These are phyloP conservation scores for Fusarium nisikadoi DNA, from an alignment of 2,329 filamentous ascomycete species.

Conservation along the genomic window DNA sequence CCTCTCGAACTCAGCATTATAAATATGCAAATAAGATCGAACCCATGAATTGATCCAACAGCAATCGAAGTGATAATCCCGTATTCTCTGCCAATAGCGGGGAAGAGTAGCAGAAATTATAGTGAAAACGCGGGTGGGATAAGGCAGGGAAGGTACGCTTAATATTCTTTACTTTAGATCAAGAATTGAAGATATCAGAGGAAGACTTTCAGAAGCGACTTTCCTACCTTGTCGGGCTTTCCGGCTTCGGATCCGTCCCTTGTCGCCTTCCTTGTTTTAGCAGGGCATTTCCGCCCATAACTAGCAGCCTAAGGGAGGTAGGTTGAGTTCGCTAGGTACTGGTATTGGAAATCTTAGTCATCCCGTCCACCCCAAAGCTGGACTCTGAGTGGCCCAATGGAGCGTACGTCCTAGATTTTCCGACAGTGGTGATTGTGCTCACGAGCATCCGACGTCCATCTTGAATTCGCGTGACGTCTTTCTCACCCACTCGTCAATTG, in stretches of 20 bases:
- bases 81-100: not conserved
- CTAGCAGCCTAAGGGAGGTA: not conserved
- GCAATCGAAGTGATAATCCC: not conserved
- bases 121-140: conserved; percentile 2
- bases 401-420: conserved; percentile 47
- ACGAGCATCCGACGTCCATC: conserved; percentile 36
- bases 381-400: conserved; percentile 33
- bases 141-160: not conserved
- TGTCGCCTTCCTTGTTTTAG: conserved; percentile 20
- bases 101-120: not conserved
- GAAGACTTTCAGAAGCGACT: conserved; percentile 13
- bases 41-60: conserved; percentile 9
- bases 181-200: conserved; percentile 18
- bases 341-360: conserved; percentile 28
- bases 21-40: conserved; percentile 4
- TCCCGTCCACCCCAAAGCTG: conserved; percentile 13
- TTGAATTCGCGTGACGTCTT: conserved; percentile 44
- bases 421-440: conserved; percentile 38
- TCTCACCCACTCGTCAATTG: conserved; percentile 55
- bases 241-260: conserved; percentile 31
- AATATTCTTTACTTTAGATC: not conserved
- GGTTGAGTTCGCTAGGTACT: not conserved
- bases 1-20: conserved; percentile 47
- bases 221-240: conserved; percentile 20
- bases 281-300: conserved; percentile 3